Evolutionary conservation across 2,329 filamentous ascomycete genomes (phyloP), one percentile per base, ranked within the genome.

Genomic region (Ophiostoma tasmaniense): DNA sequence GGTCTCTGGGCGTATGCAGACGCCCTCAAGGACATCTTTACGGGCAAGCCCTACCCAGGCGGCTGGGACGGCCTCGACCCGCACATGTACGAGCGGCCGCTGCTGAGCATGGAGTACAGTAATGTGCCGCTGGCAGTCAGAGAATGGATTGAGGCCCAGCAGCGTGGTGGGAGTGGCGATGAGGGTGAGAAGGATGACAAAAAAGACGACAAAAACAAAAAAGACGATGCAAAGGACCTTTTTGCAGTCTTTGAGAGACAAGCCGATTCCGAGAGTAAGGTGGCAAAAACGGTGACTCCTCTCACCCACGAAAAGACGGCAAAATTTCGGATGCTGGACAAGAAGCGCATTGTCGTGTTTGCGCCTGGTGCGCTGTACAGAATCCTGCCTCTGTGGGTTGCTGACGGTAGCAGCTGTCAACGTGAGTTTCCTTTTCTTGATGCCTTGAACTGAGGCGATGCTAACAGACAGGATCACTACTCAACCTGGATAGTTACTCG

Each of bases 51-150:
- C 66, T 83, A 85, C 74, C 83, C 84, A 0, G 84, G 84, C 30
- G 79, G 79, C 55, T 86, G 84, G 84, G 78, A 78, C 33, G 84
- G 84, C 45, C 75, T 81, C 30, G 84, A 86, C 73, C 79, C 78
- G n/a, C 83, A 86, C 74, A 80, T 81, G 66, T 78, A 80, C 70
- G 81, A 83, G 68, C 80, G 83, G 22, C 79, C 78, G 68, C 73
- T 85, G 71, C 73, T 85, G 61, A 73, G 77, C 72, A 84, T 85
- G 83, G 76, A 78, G 39, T 81, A 82, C 71, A 72, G n/a, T 5
- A 2, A 55, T 28, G 50, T 55, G n/a, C 50, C 50, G 1, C 50
- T 55, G 50, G n/a, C 50, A 1, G 50, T 55, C 0, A 55, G 22
- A 55, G 50, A 55, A 25, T 55, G 50, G 50, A 55, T 55, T 22